These are phyloP conservation scores for Candida alai DNA, from an alignment of 805 yeast species.

Conservation along the genomic window DNA sequence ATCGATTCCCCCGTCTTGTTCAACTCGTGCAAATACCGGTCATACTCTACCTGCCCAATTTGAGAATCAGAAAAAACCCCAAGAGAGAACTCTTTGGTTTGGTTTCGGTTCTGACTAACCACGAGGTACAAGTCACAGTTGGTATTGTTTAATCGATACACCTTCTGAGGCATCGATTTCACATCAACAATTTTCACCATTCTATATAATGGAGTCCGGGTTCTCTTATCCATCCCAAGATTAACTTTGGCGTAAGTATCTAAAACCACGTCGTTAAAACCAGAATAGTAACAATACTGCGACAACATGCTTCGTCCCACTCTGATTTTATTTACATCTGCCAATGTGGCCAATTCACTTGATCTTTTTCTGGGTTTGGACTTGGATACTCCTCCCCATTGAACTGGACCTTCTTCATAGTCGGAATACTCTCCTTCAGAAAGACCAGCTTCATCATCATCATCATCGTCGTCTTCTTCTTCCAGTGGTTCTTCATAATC, in stretches of 20 bases:
- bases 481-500: conserved; percentile 38
- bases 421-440: conserved; percentile 30
- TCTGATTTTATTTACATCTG: conserved; percentile 68
- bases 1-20: conserved; percentile 51
- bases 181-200: conserved; percentile 77
- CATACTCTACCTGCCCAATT: conserved; percentile 68
- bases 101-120: conserved; percentile 78
- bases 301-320: conserved; percentile 76
- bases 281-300: conserved; percentile 78
- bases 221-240: conserved; percentile 64
- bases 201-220: conserved; percentile 67
- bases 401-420: conserved; percentile 30
- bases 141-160: conserved; percentile 38
- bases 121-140: conserved; percentile 53
- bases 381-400: conserved; percentile 25
- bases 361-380: conserved; percentile 21
- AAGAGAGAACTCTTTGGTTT: conserved; percentile 71
- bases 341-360: conserved; percentile 45
- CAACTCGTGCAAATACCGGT: conserved; percentile 60
- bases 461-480: conserved; percentile 41
- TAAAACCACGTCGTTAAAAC: conserved; percentile 62
- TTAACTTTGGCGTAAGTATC: conserved; percentile 83
- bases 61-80: conserved; percentile 75
- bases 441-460: conserved; percentile 36
- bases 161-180: conserved; percentile 37